Conservation (phyloP, 2,329 filamentous ascomycete genomes). For the Cladophialophora psammophila region DNA sequence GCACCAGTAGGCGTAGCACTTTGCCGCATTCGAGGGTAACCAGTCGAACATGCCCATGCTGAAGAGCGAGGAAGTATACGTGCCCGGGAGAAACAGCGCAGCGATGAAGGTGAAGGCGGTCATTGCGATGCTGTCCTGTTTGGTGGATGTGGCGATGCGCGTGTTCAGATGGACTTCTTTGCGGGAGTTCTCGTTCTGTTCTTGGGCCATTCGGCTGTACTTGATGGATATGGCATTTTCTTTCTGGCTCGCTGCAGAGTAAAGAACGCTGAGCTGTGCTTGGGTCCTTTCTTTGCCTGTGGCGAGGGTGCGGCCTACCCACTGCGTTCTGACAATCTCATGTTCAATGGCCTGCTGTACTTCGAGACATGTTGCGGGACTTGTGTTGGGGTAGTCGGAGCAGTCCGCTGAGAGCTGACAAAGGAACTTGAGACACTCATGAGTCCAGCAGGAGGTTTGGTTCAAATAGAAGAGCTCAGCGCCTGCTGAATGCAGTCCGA, state of each 20-base stretch:
- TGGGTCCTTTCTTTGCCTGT: neutral
- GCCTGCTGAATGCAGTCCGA: neutral
- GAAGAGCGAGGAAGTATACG: conserved; percentile 11
- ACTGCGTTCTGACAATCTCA: neutral
- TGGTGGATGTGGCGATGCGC: conserved; percentile 13
- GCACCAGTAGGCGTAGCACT: neutral
- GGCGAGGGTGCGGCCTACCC: neutral
- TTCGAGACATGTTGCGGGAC: neutral
- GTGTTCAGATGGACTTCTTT: conserved; percentile 7
- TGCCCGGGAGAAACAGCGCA: conserved; percentile 11
- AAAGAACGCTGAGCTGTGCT: neutral
- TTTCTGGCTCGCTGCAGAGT: conserved; percentile 8
- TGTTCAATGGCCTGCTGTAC: neutral
- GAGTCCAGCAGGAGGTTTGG: neutral
- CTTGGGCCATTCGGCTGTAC: conserved; percentile 9
- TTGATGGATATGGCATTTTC: conserved; percentile 11
- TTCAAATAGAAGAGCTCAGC: neutral
- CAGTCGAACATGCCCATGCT: conserved; percentile 18
- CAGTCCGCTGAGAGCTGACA: neutral
- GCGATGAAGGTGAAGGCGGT: conserved; percentile 14
- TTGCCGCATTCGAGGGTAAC: neutral
- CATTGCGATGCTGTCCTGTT: conserved; percentile 15
- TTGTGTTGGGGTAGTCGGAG: neutral
- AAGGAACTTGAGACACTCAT: neutral
- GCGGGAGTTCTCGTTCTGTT: conserved; percentile 11